Evolutionary conservation across 2,329 filamentous ascomycete species (phyloP).

Genomic region (Ascochyta viciae-villosae): DNA sequence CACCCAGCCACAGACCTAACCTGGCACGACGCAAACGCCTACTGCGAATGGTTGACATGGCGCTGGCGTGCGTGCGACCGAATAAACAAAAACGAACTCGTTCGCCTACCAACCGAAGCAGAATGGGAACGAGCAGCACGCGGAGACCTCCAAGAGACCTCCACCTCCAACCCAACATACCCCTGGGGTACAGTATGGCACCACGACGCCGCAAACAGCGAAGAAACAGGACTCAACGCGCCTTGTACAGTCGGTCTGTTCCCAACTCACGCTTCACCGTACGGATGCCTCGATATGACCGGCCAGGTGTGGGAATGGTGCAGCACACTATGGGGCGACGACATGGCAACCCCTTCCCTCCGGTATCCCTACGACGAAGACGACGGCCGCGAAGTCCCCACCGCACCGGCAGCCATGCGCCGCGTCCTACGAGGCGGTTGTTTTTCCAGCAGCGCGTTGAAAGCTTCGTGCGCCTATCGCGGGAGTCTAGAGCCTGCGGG

Average conservation of each 20-base stretch:
- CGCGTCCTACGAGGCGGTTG: background rate
- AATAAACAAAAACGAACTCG: background rate
- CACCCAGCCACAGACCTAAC: background rate
- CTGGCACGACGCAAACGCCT: slow-evolving; percentile 5
- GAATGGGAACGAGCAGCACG: slow-evolving; percentile 9
- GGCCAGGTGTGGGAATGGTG: slow-evolving; percentile 11
- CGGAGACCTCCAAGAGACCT: background rate
- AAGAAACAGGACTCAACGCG: background rate
- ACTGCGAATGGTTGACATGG: slow-evolving; percentile 1
- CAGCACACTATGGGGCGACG: slow-evolving; percentile 1
- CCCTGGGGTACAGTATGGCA: background rate
- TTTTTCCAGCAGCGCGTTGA: background rate
- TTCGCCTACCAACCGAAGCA: slow-evolving; percentile 2
- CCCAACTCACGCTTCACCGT: background rate
- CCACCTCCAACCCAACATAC: background rate
- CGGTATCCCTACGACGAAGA: background rate
- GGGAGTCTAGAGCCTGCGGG: background rate
- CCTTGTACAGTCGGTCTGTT: background rate
- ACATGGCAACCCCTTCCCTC: background rate
- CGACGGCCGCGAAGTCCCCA: background rate
- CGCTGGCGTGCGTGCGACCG: background rate
- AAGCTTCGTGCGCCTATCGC: background rate
- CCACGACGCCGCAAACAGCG: background rate
- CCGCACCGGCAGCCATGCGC: background rate
- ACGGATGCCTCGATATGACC: background rate